Conservation (phyloP, 139 green algal species). For the Chlorella sp. region DNA sequence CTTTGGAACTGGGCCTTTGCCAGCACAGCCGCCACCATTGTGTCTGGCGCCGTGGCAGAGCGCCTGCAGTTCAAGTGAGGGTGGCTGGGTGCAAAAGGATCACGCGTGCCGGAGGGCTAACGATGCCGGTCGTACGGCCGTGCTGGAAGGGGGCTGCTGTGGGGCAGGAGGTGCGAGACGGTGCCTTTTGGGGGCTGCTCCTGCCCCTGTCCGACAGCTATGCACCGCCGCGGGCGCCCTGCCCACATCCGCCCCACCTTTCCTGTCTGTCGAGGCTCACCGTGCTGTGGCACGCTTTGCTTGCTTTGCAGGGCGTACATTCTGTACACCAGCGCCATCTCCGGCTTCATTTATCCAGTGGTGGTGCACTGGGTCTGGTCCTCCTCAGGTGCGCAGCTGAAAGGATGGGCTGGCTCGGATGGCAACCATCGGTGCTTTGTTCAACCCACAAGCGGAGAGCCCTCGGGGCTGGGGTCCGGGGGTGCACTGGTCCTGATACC, state of each 20-base stretch:
- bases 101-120: not conserved
- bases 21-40: conserved; percentile 60
- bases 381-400: conserved; percentile 8
- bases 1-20: conserved; percentile 56
- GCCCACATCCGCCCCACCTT: not conserved
- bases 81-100: not conserved
- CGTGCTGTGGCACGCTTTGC: not conserved
- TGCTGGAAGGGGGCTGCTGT: too few relatives aligned
- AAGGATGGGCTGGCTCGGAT: not conserved
- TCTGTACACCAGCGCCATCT: conserved; percentile 62
- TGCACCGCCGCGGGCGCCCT: not conserved
- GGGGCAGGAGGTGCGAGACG: too few relatives aligned
- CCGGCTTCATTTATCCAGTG: conserved; percentile 68
- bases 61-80: conserved; percentile 44
- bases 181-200: too few relatives aligned
- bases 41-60: conserved; percentile 58
- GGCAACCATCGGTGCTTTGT: not conserved
- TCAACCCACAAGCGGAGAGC: not conserved
- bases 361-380: conserved; percentile 70
- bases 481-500: too few relatives aligned
- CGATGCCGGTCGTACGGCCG: too few relatives aligned
- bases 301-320: conserved; percentile 39
- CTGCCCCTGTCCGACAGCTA: not conserved
- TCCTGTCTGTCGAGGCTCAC: not conserved
- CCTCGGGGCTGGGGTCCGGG: not conserved